Conservation (phyloP, 164 flowering plant genomes). For the Paratinospora sagittata region DNA sequence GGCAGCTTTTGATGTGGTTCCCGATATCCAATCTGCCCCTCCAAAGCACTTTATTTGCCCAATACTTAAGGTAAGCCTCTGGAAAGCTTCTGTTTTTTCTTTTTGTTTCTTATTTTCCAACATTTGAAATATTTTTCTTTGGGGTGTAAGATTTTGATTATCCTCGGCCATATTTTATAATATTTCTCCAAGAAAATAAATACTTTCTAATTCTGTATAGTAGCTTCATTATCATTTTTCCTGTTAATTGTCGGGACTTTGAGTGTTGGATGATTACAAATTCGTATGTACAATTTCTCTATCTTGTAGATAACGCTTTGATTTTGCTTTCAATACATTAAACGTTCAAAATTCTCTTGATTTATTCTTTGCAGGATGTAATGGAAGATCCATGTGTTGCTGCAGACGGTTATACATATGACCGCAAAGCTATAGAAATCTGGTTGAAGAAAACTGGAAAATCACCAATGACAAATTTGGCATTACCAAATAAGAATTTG, state of each 20-base stretch:
- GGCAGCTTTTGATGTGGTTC: slow-evolving; percentile 26
- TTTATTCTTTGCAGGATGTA: slow-evolving; percentile 46
- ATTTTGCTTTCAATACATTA: no score
- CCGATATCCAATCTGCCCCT: slow-evolving; percentile 23
- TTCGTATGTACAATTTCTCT: background rate
- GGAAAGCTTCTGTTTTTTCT: background rate
- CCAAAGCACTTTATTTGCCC: slow-evolving; percentile 81
- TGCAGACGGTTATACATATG: slow-evolving; percentile 85
- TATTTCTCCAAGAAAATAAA: background rate
- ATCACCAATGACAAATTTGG: slow-evolving; percentile 66
- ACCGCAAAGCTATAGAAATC: slow-evolving; percentile 58
- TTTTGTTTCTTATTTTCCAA: background rate
- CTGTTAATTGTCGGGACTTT: no score
- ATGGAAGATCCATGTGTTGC: slow-evolving; percentile 86
- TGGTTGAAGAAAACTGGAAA: slow-evolving; percentile 57
- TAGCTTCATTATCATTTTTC: background rate
- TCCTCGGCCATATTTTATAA: background rate
- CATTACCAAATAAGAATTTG: slow-evolving; percentile 50
- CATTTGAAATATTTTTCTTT: background rate
- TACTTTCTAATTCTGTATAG: background rate
- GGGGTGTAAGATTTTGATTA: background rate
- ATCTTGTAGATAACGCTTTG: background rate
- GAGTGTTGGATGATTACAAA: background rate
- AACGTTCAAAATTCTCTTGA: background rate
- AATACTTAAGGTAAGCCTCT: slow-evolving; percentile 50